These are phyloP conservation scores for Phaseolus coccineus DNA, from an alignment of 331 rosid genomes.

Conservation along the genomic window DNA sequence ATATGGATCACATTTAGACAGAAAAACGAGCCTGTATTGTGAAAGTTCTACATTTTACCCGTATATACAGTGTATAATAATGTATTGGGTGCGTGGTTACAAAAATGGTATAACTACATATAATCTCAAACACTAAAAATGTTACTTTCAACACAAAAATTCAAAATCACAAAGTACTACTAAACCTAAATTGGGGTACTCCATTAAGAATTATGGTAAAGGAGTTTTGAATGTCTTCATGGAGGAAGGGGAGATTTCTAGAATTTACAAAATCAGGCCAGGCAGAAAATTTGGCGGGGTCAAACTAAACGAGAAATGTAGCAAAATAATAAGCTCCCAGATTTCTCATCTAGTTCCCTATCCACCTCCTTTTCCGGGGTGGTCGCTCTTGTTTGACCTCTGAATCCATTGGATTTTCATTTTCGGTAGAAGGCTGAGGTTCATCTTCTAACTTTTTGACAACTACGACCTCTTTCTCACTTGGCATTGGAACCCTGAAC, in stretches of 20 bases:
- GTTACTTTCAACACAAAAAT: conserved; percentile 39
- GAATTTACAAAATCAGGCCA: conserved; percentile 38
- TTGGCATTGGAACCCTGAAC: conserved; percentile 95
- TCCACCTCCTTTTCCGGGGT: conserved; percentile 94
- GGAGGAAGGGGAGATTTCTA: conserved; percentile 40
- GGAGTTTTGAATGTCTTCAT: too few species aligned
- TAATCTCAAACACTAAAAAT: conserved; percentile 48
- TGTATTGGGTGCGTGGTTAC: conserved; percentile 53
- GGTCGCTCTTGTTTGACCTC: conserved; percentile 92
- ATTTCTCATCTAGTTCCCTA: conserved; percentile 58
- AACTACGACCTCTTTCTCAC: conserved; percentile 74
- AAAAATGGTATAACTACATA: conserved; percentile 47
- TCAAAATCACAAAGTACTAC: conserved; percentile 25
- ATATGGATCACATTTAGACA: conserved; percentile 40
- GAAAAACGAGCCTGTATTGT: conserved; percentile 56
- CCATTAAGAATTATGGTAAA: too few species aligned
- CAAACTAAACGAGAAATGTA: conserved; percentile 20
- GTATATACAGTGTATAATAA: conserved; percentile 54
- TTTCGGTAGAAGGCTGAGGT: conserved; percentile 64
- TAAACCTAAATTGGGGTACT: too few species aligned
- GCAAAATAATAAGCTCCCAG: conserved; percentile 29
- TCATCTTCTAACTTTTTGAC: conserved; percentile 75
- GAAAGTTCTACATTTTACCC: conserved; percentile 66
- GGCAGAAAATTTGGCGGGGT: conserved; percentile 29
- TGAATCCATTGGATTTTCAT: conserved; percentile 64